phyloP scores from a whole-genome alignment of 805 yeast species.

The Saccharomyces mikatae region DNA sequence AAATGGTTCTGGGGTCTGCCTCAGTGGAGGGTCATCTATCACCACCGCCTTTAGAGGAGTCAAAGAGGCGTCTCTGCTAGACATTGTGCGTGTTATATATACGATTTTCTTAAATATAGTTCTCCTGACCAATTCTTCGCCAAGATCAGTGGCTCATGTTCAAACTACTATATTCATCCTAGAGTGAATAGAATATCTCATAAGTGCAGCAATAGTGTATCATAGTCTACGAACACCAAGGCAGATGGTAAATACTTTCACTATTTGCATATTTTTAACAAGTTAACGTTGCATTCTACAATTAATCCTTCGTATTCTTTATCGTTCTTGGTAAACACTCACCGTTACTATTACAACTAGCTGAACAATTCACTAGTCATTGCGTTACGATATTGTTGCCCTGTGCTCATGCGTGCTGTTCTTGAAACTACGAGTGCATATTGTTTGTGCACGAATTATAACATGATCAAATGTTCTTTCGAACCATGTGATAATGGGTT shows the following conservation, averaged over 20 bases:
- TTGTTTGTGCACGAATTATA: no score
- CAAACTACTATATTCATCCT: neutral
- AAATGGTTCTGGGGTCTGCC: constrained; percentile 27
- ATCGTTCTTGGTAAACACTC: no score
- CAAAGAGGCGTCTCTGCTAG: constrained; percentile 24
- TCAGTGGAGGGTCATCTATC: constrained; percentile 25
- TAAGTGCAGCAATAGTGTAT: neutral
- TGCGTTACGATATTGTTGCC: neutral
- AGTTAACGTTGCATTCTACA: neutral
- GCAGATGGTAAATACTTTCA: neutral
- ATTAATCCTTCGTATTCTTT: no score
- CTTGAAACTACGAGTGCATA: no score
- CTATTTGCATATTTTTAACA: neutral
- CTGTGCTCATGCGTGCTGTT: neutral
- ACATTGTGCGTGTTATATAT: neutral
- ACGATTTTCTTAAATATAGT: neutral
- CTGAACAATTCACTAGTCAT: no score
- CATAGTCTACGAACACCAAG: neutral
- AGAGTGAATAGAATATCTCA: neutral
- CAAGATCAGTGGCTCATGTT: constrained; percentile 3
- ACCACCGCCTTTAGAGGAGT: constrained; percentile 22
- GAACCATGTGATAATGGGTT: no score
- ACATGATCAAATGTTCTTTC: no score
- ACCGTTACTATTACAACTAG: neutral
- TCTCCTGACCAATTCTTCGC: neutral